Evolutionary conservation across 2,329 filamentous ascomycete species (phyloP).

Genomic region (Neofusicoccum laricinum): DNA sequence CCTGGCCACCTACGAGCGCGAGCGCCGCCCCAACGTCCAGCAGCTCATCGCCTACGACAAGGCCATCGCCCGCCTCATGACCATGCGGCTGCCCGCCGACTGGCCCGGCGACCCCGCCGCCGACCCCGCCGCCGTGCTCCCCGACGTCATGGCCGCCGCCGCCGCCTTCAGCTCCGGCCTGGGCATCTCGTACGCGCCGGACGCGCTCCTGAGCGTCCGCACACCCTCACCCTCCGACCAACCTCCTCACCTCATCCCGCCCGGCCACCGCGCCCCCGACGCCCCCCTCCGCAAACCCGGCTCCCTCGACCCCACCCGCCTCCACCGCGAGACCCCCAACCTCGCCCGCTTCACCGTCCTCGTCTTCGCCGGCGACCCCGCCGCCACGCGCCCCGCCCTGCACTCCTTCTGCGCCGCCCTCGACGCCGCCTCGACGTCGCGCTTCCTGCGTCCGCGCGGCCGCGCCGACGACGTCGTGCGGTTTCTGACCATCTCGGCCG

Average conservation of each 20-base stretch:
- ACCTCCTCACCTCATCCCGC: slow-evolving; percentile 17
- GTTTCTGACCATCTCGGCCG: not conserved
- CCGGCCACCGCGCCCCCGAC: slow-evolving; percentile 49
- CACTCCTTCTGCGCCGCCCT: slow-evolving; percentile 28
- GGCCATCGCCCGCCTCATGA: slow-evolving; percentile 34
- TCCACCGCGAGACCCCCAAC: slow-evolving; percentile 48
- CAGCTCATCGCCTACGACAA: slow-evolving; percentile 40
- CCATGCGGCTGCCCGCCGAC: slow-evolving; percentile 32
- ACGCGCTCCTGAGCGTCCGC: slow-evolving; percentile 32
- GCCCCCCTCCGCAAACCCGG: slow-evolving; percentile 45
- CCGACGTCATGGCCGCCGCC: slow-evolving; percentile 26
- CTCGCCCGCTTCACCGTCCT: slow-evolving; percentile 42
- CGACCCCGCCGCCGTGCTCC: slow-evolving; percentile 28
- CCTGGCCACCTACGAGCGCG: slow-evolving; percentile 48
- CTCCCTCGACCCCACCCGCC: slow-evolving; percentile 42
- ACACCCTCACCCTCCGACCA: not conserved
- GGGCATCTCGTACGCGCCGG: slow-evolving; percentile 33
- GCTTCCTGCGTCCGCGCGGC: not conserved
- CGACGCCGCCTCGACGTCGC: not conserved
- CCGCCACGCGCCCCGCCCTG: slow-evolving; percentile 17
- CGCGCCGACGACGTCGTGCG: too few relatives aligned
- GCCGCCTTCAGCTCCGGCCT: slow-evolving; percentile 32
- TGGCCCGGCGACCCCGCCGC: slow-evolving; percentile 30
- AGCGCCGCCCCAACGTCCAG: slow-evolving; percentile 48
- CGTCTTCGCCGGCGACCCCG: slow-evolving; percentile 40